Evolutionary conservation across 2,329 filamentous ascomycete genomes (phyloP).

Genomic region (Pseudogymnoascus sp.): DNA sequence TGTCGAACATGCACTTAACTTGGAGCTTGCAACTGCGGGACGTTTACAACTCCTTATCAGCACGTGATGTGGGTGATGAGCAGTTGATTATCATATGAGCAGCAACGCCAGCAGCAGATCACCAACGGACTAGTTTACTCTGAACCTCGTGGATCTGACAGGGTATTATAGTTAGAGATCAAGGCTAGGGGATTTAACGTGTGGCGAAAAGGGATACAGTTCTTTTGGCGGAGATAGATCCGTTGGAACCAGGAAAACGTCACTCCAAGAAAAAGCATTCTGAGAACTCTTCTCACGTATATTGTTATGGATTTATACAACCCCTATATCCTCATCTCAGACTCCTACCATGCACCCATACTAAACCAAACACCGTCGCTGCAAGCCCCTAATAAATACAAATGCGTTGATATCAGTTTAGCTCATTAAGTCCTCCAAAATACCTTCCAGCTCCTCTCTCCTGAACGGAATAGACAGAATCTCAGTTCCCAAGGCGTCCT

Average conservation of each 20-base stretch:
- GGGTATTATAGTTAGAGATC: too few species aligned
- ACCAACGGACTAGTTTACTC: too few species aligned
- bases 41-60: background rate
- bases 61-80: background rate
- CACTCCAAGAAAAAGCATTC: background rate
- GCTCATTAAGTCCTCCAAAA: conserved; percentile 64
- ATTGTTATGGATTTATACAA: background rate
- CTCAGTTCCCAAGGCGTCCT: conserved; percentile 79
- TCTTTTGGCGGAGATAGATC: too few species aligned
- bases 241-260: background rate
- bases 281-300: background rate
- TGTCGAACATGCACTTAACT: background rate
- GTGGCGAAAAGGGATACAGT: too few species aligned
- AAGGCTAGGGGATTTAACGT: too few species aligned
- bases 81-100: background rate
- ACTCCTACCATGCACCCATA: background rate
- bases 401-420: background rate
- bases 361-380: background rate
- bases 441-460: conserved; percentile 79
- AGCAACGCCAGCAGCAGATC: too few species aligned
- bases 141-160: too few species aligned
- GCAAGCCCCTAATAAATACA: background rate
- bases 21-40: background rate
- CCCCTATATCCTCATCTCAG: background rate
- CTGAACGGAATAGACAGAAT: conserved; percentile 76